phyloP scores from a whole-genome alignment of 306 rosid species.

The Pyrus pyrifolia region DNA sequence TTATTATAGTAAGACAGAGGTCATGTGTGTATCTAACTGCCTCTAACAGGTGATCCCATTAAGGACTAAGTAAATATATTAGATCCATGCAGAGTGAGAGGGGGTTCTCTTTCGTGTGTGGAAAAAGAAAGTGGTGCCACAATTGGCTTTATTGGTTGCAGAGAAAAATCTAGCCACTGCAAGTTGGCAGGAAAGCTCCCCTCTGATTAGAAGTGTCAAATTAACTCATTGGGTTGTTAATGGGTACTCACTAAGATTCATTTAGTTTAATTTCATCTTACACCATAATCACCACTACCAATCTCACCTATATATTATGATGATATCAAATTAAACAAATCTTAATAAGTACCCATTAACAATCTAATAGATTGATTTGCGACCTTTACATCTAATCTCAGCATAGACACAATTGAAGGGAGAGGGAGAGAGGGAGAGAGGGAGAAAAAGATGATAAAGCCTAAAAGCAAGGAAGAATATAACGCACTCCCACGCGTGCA shows the following conservation, averaged over 20 bases:
- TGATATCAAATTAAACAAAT: no score
- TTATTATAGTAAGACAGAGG: neutral
- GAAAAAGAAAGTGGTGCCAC: slow-evolving; percentile 29
- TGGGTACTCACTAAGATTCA: no score
- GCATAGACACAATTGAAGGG: slow-evolving; percentile 21
- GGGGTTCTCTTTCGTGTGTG: neutral
- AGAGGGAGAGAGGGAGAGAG: slow-evolving; percentile 15
- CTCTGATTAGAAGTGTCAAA: neutral
- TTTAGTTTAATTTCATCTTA: no score
- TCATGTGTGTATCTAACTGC: neutral
- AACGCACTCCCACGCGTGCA: slow-evolving; percentile 96
- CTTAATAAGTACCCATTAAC: no score
- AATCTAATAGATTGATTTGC: no score
- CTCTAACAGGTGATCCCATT: neutral
- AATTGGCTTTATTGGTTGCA: slow-evolving; percentile 81
- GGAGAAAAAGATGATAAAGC: slow-evolving; percentile 65
- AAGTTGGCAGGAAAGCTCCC: slow-evolving; percentile 69
- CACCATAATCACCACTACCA: no score
- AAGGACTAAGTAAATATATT: neutral
- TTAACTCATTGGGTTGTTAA: no score
- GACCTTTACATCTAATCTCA: slow-evolving; percentile 15
- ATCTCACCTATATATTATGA: no score
- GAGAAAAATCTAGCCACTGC: slow-evolving; percentile 67
- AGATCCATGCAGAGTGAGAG: neutral
- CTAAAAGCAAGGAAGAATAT: slow-evolving; percentile 93